Evolutionary conservation across 306 rosid genomes (phyloP), one percentile per base, ranked within the genome.

Genomic region (Alnus glutinosa): DNA sequence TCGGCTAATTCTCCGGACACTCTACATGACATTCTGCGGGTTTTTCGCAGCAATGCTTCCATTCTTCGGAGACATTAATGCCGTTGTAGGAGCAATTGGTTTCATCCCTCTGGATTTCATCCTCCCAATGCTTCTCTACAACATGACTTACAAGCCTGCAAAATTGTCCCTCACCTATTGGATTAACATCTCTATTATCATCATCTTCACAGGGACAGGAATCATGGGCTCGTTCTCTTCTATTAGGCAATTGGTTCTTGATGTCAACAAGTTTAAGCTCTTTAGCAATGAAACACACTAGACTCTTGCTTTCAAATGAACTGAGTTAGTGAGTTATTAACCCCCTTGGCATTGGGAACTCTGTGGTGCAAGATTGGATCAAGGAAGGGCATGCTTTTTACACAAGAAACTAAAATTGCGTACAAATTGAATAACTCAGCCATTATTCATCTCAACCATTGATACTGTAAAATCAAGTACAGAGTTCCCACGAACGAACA

Each of bases 61-160:
- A 2, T 95, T 95, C 82, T 92, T 95, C 1, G 98, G 98, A 14
- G 98, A 92, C 90, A 86, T 95, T 0, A 95, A 85, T 1, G 91
- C 89, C 15, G 91, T 95, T 70, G 97, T 95, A 36, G 98, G 98
- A 78, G 98, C 97, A 1, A 55, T 92, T 18, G 98, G 98, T 19
- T 95, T 95, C 88, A 95, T 95, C 70, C 98, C 98, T 73, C 83
- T 95, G 47, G 98, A 95, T 89, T 95, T 95, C 83, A 54, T 95
- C 75, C 92, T 95, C 59, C 98, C 98, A 32, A 91, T 95, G 97
- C 89, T 95, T 75, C 94, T 95, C 4, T 95, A 92, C 86, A 92
- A 95, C 88, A 92, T 84, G 82, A 88, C 97, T 46, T 48, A 85
- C 89, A 92, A 91, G 87, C 98, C 98, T 79, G 70, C 88, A 55